Percentiles rank a stretch among this genome's conserved stretches.
phyloP scores from a whole-genome alignment of 176 grass and related monocot genomes.

The Oryza meridionalis region DNA sequence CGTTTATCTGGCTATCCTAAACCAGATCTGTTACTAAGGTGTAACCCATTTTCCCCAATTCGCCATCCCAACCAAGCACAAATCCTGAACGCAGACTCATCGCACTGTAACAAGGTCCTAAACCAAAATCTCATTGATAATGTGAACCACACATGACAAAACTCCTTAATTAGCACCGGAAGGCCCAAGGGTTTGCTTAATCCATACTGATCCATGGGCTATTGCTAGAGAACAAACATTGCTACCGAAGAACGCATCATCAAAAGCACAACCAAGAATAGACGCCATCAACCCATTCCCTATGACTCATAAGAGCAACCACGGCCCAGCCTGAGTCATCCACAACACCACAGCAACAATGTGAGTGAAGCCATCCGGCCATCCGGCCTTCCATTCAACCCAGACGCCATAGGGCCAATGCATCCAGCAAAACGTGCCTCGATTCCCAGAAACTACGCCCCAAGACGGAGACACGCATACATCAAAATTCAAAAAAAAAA shows the following conservation, averaged over 20 bases:
- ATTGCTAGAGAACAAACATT: background rate
- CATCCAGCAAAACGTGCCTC: background rate
- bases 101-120: background rate
- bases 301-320: background rate
- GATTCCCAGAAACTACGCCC: background rate
- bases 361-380: background rate
- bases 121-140: background rate
- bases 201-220: background rate
- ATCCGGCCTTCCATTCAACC: background rate
- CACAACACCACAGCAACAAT: background rate
- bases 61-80: background rate
- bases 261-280: background rate
- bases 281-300: background rate
- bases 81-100: background rate
- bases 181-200: background rate
- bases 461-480: background rate
- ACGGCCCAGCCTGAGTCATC: background rate
- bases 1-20: background rate
- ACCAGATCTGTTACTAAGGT: background rate
- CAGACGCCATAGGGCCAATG: background rate
- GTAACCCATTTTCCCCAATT: background rate
- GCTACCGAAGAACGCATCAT: background rate
- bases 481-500: background rate
- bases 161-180: background rate
- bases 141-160: background rate